Conservation (phyloP, 305 asterid species). For the Fraxinus xanthoxyloides region DNA sequence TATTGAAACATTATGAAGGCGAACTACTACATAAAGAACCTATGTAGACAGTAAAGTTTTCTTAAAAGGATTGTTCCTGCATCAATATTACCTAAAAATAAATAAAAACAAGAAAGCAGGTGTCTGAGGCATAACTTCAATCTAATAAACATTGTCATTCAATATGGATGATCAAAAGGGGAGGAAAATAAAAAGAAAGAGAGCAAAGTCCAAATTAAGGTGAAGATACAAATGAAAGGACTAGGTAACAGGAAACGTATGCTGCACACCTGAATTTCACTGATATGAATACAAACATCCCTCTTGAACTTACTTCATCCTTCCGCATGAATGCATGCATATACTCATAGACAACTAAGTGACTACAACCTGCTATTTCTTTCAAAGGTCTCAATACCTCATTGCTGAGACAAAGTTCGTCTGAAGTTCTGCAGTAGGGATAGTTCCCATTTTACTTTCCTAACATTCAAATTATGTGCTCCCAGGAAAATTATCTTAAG, state of each 20-base stretch:
- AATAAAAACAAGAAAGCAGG: background rate
- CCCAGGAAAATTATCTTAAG: background rate
- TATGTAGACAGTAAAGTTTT: background rate
- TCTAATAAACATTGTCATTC: background rate
- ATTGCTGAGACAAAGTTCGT: constrained; percentile 8
- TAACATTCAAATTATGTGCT: background rate
- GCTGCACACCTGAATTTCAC: background rate
- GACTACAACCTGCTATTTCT: background rate
- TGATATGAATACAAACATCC: background rate
- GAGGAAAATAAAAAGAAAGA: background rate
- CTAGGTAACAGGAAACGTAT: background rate
- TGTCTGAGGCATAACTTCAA: background rate
- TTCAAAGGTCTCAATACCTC: constrained; percentile 8
- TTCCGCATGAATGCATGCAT: background rate
- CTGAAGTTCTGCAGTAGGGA: background rate
- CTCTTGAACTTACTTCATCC: background rate
- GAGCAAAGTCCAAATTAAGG: background rate
- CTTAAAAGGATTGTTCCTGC: background rate
- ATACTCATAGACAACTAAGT: background rate
- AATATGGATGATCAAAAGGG: background rate
- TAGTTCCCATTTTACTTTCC: background rate
- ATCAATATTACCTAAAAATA: background rate
- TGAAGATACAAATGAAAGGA: background rate
- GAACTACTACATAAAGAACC: background rate
- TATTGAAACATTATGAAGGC: background rate